These are phyloP conservation scores for Testicularia cyperi DNA, from an alignment of 1,284 basidiomycete genomes.

Conservation along the genomic window DNA sequence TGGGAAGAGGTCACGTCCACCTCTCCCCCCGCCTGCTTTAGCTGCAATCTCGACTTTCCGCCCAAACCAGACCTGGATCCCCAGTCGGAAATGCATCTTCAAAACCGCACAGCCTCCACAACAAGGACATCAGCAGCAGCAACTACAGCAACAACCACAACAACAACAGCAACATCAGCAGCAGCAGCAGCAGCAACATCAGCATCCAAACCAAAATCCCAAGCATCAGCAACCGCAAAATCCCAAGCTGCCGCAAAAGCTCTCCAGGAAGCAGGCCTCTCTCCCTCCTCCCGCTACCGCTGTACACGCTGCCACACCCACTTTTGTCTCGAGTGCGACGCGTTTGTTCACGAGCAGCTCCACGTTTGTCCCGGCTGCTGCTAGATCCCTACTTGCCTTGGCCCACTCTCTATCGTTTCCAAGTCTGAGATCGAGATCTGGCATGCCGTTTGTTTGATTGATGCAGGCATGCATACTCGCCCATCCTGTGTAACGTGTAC, in stretches of 20 bases:
- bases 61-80: constrained; percentile 1
- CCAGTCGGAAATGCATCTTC: too few relatives aligned
- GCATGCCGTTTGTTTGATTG: too few relatives aligned
- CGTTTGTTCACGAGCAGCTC: constrained; percentile 54
- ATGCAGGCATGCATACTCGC: too few relatives aligned
- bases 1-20: constrained; percentile 12
- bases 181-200: neutral
- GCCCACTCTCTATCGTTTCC: too few relatives aligned
- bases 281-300: constrained; percentile 48
- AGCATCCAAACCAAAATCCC: too few relatives aligned
- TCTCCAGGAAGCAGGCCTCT: constrained; percentile 29
- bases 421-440: too few relatives aligned
- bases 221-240: neutral
- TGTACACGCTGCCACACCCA: constrained; percentile 44
- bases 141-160: neutral
- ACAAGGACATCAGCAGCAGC: neutral
- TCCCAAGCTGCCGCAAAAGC: constrained; percentile 12
- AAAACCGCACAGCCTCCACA: too few relatives aligned
- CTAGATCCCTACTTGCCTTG: too few relatives aligned
- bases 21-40: constrained; percentile 21
- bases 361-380: constrained; percentile 57
- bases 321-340: constrained; percentile 59
- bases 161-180: constrained; percentile 3
- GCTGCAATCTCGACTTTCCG: constrained; percentile 42
- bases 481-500: too few relatives aligned